Conservation (phyloP, 1,139 yeast species). For the Debaryomycetaceae sp. region DNA sequence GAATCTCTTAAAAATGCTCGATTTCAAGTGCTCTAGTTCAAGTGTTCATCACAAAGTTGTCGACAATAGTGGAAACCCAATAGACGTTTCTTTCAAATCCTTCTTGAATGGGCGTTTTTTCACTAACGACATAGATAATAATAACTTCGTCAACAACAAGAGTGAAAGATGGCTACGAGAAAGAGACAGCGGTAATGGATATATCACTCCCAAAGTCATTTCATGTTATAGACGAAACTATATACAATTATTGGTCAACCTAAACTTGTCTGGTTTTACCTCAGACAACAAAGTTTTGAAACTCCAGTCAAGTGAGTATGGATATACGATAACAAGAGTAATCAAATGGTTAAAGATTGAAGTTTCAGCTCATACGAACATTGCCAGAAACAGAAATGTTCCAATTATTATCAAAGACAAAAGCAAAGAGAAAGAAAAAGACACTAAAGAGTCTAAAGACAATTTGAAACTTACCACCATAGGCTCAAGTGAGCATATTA, state of each 20-base stretch:
- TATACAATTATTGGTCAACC: slow-evolving; percentile 35
- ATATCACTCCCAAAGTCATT: slow-evolving; percentile 34
- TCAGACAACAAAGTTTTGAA: slow-evolving; percentile 25
- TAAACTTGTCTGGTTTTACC: slow-evolving; percentile 31
- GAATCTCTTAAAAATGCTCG: slow-evolving; percentile 28
- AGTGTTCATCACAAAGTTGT: slow-evolving; percentile 24
- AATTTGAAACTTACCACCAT: slow-evolving; percentile 19
- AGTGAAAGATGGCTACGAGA: slow-evolving; percentile 7
- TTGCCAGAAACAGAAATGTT: slow-evolving; percentile 25
- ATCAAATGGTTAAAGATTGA: slow-evolving; percentile 41
- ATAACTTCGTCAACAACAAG: slow-evolving; percentile 29
- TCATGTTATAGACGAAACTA: slow-evolving; percentile 47
- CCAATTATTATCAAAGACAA: slow-evolving; percentile 30
- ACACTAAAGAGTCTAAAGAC: slow-evolving; percentile 11
- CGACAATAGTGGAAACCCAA: slow-evolving; percentile 27
- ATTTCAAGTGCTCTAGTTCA: slow-evolving; percentile 22
- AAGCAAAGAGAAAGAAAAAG: slow-evolving; percentile 4
- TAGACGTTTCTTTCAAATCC: slow-evolving; percentile 29
- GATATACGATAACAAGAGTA: slow-evolving; percentile 33
- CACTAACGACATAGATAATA: slow-evolving; percentile 43
- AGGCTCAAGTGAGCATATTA: slow-evolving; percentile 25
- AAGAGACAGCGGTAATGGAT: slow-evolving; percentile 2
- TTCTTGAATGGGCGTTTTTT: slow-evolving; percentile 42
- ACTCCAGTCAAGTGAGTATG: slow-evolving; percentile 34
- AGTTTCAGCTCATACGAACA: slow-evolving; percentile 34